These are phyloP conservation scores for Coniochaeta sp. DNA, from an alignment of 2,329 filamentous ascomycete species.

Conservation along the genomic window DNA sequence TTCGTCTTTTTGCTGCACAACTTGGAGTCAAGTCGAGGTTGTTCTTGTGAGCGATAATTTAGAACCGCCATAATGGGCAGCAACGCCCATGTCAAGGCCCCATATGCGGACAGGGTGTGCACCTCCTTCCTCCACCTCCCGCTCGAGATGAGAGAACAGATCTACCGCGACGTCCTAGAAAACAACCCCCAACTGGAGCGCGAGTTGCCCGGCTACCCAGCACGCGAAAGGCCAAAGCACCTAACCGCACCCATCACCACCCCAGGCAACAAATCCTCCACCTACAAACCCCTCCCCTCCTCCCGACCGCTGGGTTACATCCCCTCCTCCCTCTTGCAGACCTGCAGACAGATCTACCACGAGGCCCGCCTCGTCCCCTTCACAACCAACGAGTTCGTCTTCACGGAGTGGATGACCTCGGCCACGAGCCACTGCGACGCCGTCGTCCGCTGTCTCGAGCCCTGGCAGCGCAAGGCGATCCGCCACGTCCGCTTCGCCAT, in stretches of 20 bases:
- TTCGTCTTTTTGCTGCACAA: background rate
- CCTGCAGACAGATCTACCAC: constrained; percentile 32
- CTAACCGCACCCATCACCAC: constrained; percentile 16
- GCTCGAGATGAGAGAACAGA: constrained; percentile 37
- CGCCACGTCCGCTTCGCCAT: constrained; percentile 22
- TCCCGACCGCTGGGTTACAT: constrained; percentile 30
- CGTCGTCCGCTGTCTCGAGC: constrained; percentile 24
- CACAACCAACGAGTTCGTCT: constrained; percentile 36
- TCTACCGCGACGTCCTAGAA: constrained; percentile 35
- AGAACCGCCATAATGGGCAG: background rate
- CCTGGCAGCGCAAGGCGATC: constrained; percentile 35
- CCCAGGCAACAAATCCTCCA: background rate
- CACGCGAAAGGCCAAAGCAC: constrained; percentile 21
- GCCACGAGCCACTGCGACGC: constrained; percentile 33
- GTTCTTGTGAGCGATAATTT: background rate
- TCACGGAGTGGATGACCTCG: constrained; percentile 37
- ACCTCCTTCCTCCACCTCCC: constrained; percentile 29
- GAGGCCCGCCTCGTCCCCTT: constrained; percentile 35
- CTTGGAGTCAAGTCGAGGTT: background rate
- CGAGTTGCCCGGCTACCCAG: constrained; percentile 32
- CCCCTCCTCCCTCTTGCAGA: constrained; percentile 30
- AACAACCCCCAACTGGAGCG: constrained; percentile 29
- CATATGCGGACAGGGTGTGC: background rate
- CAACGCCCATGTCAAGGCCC: background rate
- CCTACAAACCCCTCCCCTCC: constrained; percentile 19